Evolutionary conservation across 805 yeast genomes (phyloP), one percentile per base, ranked within the genome.

Genomic region (Yamadazyma nakazawae): DNA sequence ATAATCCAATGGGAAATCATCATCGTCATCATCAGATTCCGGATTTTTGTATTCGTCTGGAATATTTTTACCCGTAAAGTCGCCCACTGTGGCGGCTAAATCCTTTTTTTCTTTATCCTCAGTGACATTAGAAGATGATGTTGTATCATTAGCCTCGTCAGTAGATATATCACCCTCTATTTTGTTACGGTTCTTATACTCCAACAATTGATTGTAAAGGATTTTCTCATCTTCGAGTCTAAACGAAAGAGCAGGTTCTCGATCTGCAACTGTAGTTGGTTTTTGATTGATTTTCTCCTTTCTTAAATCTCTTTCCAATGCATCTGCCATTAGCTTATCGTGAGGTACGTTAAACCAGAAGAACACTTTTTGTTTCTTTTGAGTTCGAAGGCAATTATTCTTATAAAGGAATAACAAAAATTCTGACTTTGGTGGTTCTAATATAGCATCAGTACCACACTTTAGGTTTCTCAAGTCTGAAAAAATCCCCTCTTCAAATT

Each of bases 311-410:
- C 98, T 75, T 62, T 91, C 97, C 38, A 94, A 68, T 0, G 97
- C 97, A 65, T 94, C 98, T 2, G 89, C 82, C 77, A 94, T 91
- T 37, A 92, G 71, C 60, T 85, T 82, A 60, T 91, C 96, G 65
- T 92, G 98, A 19, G 94, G 94, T 9, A 94, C 97, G 60, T 91
- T 85, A 63, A 87, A 90, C 98, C 98, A 94, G 64, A 85, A 89
- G 62, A 92, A 92, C 37, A 92, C 97, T 61, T 94, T 92, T 63
- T 92, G 99, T 60, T 94, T 92, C 76, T 92, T 92, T 59, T 92
- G 97, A 0, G 99, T 92, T 56, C 96, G 77, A 21, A 92, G 73
- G 61, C 98, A 92, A 53, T 84, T 82, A 62, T 92, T 88, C 59
- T 84, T 86, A 67, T 86, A 89, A 24, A 92, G 70, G 58, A 92